A percentile compares a stretch with the other conserved stretches of the same genome.
Conservation (phyloP, 2,329 filamentous ascomycete species). For the Trichoderma endophyticum region DNA sequence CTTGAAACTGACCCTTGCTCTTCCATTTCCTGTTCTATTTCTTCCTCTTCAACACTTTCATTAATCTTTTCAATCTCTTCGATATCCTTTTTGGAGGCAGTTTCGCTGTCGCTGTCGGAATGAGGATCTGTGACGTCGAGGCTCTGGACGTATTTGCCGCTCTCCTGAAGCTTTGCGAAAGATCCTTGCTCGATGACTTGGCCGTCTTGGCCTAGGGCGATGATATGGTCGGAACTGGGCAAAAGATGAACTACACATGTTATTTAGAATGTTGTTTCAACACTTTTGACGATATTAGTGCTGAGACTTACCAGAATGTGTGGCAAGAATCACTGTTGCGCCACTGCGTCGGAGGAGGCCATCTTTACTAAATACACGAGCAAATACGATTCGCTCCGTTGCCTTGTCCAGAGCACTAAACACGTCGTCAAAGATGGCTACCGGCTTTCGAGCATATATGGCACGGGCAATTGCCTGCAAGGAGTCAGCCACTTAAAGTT, state of each 20-base stretch:
- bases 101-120: constrained; percentile 16
- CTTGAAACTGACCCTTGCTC: constrained; percentile 19
- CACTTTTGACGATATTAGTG: not conserved
- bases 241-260: constrained; percentile 30
- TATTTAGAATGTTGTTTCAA: not conserved
- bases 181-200: constrained; percentile 40
- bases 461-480: constrained; percentile 33
- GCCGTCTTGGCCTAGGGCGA: constrained; percentile 40
- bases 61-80: not conserved
- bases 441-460: constrained; percentile 31
- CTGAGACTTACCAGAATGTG: constrained; percentile 29
- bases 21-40: not conserved
- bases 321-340: constrained; percentile 33
- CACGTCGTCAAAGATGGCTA: constrained; percentile 40
- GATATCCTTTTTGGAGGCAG: not conserved
- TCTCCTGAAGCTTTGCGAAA: constrained; percentile 36
- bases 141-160: constrained; percentile 37
- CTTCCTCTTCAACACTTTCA: not conserved
- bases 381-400: constrained; percentile 41
- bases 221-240: constrained; percentile 42
- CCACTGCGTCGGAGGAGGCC: constrained; percentile 35
- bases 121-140: constrained; percentile 32
- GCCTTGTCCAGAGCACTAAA: constrained; percentile 41
- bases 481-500: not conserved
- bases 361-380: constrained; percentile 34